Evolutionary conservation across 2,329 filamentous ascomycete genomes (phyloP).

Genomic region (Ophiostoma fasciatum): DNA sequence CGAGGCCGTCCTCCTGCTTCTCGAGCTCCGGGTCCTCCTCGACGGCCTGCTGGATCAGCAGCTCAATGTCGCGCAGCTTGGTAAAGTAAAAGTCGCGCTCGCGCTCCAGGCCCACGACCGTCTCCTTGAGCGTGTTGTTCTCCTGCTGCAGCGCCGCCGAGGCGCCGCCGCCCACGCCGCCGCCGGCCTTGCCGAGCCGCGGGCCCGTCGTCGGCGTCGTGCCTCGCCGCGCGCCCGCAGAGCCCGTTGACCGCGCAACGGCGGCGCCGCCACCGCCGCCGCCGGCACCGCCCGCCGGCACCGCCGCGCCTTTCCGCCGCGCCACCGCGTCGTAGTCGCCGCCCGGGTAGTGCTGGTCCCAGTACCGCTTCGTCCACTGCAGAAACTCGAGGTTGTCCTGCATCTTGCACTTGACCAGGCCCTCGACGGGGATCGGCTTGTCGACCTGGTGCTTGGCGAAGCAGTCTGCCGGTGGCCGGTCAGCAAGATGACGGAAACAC

Average conservation of each 20-base stretch:
- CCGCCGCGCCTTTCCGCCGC: constrained; percentile 58
- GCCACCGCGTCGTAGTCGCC: constrained; percentile 88
- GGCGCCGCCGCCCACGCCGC: constrained; percentile 36
- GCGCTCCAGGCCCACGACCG: constrained; percentile 83
- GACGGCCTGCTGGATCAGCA: constrained; percentile 82
- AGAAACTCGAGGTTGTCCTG: constrained; percentile 99
- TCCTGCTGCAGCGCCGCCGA: constrained; percentile 66
- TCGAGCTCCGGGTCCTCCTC: constrained; percentile 87
- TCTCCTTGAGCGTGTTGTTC: constrained; percentile 83
- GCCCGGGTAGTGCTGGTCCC: constrained; percentile 96
- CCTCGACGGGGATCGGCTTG: constrained; percentile 75
- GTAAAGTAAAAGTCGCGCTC: constrained; percentile 99
- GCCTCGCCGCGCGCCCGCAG: constrained; percentile 39
- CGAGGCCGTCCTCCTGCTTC: constrained; percentile 79
- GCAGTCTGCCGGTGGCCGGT: constrained; percentile 47
- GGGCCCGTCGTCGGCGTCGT: constrained; percentile 47
- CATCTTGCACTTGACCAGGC: constrained; percentile 97
- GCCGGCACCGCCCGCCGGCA: constrained; percentile 25
- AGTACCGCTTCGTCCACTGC: constrained; percentile 92
- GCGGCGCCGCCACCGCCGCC: constrained; percentile 28
- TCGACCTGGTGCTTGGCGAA: constrained; percentile 83
- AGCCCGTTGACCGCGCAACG: too few relatives aligned
- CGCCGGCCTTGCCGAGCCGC: constrained; percentile 22
- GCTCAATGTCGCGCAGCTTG: constrained; percentile 93
- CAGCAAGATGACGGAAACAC: neutral